Base-by-base conservation (phyloP, 2,329 filamentous ascomycete genomes). In the Xylariaceae sp. region DNA sequence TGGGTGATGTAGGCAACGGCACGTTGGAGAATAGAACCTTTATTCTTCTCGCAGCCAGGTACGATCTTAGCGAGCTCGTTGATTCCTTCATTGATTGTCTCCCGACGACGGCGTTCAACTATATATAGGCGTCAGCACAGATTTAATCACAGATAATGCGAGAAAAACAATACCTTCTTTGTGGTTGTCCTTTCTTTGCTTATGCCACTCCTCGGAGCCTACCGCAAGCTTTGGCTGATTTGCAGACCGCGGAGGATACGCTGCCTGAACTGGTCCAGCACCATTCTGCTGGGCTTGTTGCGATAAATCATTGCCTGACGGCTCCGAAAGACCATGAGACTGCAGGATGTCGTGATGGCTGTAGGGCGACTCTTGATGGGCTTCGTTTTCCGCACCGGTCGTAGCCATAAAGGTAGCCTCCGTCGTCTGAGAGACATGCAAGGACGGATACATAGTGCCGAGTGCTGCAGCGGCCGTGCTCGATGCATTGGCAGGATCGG, bases 41-140 rank as follows among this genome's bases (percentile, higher is more conserved):
- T 99, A 80, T 99, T 97, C 81, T 97, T 99, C 76, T 99, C 94
- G 70, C 93, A 97, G 11, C 92, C 92, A 0, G 94, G 94, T 0
- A 99, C 94, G 66, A 99, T 96, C 78, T 97, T 97, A 66, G 93
- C 90, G 35, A 99, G 84, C 75, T 97, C 94, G 71, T 97, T 97
- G 68, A 99, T 99, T 53, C 94, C 94, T 76, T 99, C 94, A 66
- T 99, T 99, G 73, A 99, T 99, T 0, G 94, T 97, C 76, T 99
- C 94, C 64, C 94, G 90, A 50, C 94, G 91, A 60, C 94, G 90
- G 61, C 94, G 91, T 77, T 99, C 94, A 63, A 99, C 94, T 97
- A 37, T 57, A 11, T 51, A 41, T 52, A 66, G 61, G 23, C 23
- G 59, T 67, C 56, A 68, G 68, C 51, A 65, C 18, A 6, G 1